Evolutionary conservation across 2,329 filamentous ascomycete species (phyloP).

Genomic region (Fusarium papillatum): DNA sequence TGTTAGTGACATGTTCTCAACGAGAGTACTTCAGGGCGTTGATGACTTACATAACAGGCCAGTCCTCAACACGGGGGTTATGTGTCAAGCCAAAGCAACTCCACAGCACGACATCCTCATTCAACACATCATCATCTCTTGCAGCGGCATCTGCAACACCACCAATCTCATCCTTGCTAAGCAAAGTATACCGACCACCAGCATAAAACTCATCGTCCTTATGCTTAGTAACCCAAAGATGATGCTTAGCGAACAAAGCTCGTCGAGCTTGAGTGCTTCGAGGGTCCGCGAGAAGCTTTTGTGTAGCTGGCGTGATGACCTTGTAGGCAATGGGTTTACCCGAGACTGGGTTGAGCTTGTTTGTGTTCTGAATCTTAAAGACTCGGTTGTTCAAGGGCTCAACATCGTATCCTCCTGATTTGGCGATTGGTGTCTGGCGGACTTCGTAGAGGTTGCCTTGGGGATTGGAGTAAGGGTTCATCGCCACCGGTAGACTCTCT

Average conservation of each 20-base stretch:
- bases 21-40: not conserved
- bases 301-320: slow-evolving; percentile 55
- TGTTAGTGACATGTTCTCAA: not conserved
- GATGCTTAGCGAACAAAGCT: slow-evolving; percentile 58
- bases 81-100: slow-evolving; percentile 74
- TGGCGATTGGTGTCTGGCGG: slow-evolving; percentile 59
- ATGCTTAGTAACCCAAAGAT: slow-evolving; percentile 61
- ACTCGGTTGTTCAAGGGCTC: slow-evolving; percentile 62
- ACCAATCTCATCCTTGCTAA: slow-evolving; percentile 52
- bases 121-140: slow-evolving; percentile 59
- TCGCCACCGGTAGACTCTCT: slow-evolving; percentile 58
- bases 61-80: slow-evolving; percentile 75
- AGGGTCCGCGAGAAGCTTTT: slow-evolving; percentile 56
- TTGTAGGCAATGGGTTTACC: slow-evolving; percentile 63
- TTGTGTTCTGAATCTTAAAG: slow-evolving; percentile 64
- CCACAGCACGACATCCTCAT: slow-evolving; percentile 70
- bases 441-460: slow-evolving; percentile 61
- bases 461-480: slow-evolving; percentile 59
- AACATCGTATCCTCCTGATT: slow-evolving; percentile 60
- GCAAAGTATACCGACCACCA: slow-evolving; percentile 56
- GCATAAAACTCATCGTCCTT: slow-evolving; percentile 60
- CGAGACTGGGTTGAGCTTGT: slow-evolving; percentile 57
- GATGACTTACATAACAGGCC: slow-evolving; percentile 71
- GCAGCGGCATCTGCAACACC: slow-evolving; percentile 56
- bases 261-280: slow-evolving; percentile 55